Percentiles rank a stretch among this genome's conserved stretches.
Evolutionary conservation across 2,329 filamentous ascomycete species (phyloP).

Genomic region (Aulographum hederae): DNA sequence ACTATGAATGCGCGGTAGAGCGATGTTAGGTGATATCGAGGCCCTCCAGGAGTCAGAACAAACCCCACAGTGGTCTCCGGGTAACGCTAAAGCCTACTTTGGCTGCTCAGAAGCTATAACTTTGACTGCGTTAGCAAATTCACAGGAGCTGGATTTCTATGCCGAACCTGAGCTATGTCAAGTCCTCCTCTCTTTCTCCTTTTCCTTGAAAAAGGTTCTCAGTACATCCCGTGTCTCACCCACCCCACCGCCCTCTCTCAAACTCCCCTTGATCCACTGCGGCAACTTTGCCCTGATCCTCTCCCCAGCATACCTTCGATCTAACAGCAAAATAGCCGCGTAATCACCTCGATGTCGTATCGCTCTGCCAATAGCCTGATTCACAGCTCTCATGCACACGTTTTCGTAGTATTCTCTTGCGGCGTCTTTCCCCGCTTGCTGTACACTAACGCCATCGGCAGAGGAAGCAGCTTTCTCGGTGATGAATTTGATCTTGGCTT

Average conservation of each 20-base stretch:
- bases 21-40: no score
- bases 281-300: conserved; percentile 67
- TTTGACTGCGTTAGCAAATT: no score
- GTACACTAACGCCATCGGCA: conserved; percentile 11
- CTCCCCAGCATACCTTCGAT: conserved; percentile 57
- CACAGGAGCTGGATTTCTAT: no score
- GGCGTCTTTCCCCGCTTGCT: conserved; percentile 22
- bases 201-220: conserved; percentile 18
- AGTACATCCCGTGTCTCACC: conserved; percentile 23
- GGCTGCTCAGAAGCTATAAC: no score
- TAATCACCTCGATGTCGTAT: conserved; percentile 82
- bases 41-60: no score
- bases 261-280: conserved; percentile 65
- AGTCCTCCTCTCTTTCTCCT: no score
- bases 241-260: conserved; percentile 24
- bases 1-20: no score
- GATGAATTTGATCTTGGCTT: conserved; percentile 75
- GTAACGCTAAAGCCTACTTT: no score
- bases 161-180: no score
- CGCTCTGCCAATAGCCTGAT: conserved; percentile 85
- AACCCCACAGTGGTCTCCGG: no score
- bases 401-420: conserved; percentile 81
- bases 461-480: conserved; percentile 32
- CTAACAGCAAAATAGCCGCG: conserved; percentile 73
- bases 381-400: conserved; percentile 88